Conservation (phyloP, 352 stramenopile genomes). For the Aphanomyces invadans region DNA sequence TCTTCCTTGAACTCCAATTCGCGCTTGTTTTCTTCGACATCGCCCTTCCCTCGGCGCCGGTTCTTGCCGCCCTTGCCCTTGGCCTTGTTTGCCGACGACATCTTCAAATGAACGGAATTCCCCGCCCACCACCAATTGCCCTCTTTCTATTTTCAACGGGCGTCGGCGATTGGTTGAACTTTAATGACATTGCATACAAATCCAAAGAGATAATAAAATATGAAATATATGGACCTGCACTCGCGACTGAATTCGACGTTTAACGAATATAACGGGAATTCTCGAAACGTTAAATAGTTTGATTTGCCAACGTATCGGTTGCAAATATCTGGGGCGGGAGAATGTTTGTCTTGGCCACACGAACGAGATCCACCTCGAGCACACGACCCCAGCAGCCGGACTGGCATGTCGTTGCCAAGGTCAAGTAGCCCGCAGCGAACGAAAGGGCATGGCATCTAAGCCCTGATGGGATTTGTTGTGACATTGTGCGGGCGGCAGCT, state of each 20-base stretch:
- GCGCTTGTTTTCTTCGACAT: conserved; percentile 98
- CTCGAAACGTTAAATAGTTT: neutral
- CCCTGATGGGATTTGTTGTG: no score
- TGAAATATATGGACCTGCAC: neutral
- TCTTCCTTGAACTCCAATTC: conserved; percentile 99
- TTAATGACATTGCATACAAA: conserved; percentile 3
- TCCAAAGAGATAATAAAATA: neutral
- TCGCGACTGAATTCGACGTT: neutral
- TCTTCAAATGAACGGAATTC: neutral
- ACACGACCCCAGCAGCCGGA: no score
- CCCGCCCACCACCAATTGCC: neutral
- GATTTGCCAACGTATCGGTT: no score
- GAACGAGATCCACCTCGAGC: no score
- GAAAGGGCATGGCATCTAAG: no score
- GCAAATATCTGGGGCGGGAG: no score
- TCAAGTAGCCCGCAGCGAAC: no score
- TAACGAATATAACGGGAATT: neutral
- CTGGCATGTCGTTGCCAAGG: no score
- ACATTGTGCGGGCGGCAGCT: no score
- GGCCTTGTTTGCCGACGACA: conserved; percentile 51
- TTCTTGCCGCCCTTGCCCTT: conserved; percentile 98
- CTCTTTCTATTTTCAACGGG: conserved; percentile 1
- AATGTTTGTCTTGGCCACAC: no score
- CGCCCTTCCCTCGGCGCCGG: conserved; percentile 95
- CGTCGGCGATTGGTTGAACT: neutral